Conservation (phyloP, 345 rosid species). For the Hibiscus mutabilis region DNA sequence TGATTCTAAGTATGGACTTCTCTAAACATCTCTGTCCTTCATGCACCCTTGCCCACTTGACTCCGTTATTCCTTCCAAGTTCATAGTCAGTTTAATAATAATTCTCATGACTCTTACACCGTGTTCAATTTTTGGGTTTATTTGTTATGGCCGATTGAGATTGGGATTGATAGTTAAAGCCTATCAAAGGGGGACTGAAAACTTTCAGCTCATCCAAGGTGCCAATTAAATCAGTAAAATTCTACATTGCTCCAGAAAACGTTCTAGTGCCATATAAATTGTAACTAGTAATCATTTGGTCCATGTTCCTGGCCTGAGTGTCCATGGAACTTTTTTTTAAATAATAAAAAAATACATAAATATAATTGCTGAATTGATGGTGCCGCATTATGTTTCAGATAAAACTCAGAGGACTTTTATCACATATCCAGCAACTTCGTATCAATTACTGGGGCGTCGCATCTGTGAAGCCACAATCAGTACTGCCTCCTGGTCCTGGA, state of each 20-base stretch:
- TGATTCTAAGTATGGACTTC: not conserved
- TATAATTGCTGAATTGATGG: slow-evolving; percentile 1
- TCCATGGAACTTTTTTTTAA: no score
- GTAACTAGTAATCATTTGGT: not conserved
- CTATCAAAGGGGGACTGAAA: no score
- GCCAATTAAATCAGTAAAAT: no score
- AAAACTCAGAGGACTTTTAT: slow-evolving; percentile 86
- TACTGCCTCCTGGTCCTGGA: slow-evolving; percentile 42
- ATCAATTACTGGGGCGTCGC: slow-evolving; percentile 88
- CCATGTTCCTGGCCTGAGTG: not conserved
- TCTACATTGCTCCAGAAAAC: no score
- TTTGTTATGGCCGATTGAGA: no score
- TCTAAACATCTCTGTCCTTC: not conserved
- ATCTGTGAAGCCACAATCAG: slow-evolving; percentile 51
- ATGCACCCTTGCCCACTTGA: not conserved
- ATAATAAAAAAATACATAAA: not conserved
- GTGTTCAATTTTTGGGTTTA: no score
- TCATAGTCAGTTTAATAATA: not conserved
- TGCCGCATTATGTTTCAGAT: slow-evolving; percentile 43
- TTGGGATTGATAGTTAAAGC: no score
- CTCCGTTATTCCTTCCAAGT: not conserved
- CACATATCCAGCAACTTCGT: slow-evolving; percentile 92
- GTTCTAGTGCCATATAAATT: not conserved
- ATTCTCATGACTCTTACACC: no score
- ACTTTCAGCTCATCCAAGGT: no score